These are phyloP conservation scores for Pleoardoris graminearum DNA, from an alignment of 2,329 filamentous ascomycete species.

Conservation along the genomic window DNA sequence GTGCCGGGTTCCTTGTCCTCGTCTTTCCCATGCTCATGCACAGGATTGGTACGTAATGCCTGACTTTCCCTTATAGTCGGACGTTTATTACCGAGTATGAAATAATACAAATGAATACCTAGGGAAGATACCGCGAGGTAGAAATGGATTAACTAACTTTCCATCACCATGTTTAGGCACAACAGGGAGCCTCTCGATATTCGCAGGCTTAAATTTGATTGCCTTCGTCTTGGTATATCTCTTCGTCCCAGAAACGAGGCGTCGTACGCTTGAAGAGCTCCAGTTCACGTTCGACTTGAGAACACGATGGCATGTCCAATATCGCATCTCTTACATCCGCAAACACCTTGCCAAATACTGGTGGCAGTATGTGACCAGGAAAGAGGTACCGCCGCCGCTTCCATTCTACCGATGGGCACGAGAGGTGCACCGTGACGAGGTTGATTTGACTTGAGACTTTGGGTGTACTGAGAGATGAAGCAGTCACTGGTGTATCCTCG, in stretches of 20 bases:
- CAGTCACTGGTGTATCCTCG: no score
- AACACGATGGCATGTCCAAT: constrained; percentile 24
- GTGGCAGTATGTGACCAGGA: constrained; percentile 20
- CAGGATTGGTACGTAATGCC: constrained; percentile 20
- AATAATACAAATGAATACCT: no score
- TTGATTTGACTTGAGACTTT: not conserved
- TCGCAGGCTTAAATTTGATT: constrained; percentile 35
- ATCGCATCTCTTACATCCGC: constrained; percentile 19
- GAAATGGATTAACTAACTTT: no score
- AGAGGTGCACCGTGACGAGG: constrained; percentile 10
- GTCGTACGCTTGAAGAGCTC: constrained; percentile 29
- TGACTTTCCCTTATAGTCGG: no score
- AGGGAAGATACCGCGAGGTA: no score
- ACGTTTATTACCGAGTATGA: no score
- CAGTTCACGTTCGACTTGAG: constrained; percentile 29
- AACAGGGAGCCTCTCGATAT: constrained; percentile 43
- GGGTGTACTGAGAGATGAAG: no score
- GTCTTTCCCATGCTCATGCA: constrained; percentile 43
- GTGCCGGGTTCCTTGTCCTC: constrained; percentile 43
- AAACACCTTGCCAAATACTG: constrained; percentile 20
- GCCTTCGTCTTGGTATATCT: constrained; percentile 34
- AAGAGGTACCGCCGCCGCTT: constrained; percentile 19
- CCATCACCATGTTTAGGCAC: not conserved
- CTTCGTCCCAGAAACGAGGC: constrained; percentile 32
- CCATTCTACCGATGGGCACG: constrained; percentile 27